Conservation (phyloP, 2,329 filamentous ascomycete genomes). For the Curvularia eragrostidis region DNA sequence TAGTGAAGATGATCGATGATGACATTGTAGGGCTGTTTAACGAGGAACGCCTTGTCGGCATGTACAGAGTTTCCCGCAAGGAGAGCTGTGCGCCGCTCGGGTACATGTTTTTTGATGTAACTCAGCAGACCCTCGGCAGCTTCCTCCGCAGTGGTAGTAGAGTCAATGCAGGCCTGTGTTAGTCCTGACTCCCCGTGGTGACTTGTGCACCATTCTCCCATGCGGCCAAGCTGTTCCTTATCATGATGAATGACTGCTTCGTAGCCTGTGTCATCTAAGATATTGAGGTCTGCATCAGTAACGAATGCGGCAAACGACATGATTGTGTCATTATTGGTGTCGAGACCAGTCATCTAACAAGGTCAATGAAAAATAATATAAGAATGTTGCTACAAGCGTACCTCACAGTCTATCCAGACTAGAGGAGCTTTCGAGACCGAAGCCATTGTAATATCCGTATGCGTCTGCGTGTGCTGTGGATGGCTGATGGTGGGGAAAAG, state of each 20-base stretch:
- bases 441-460: constrained; percentile 37
- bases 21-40: constrained; percentile 72
- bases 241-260: constrained; percentile 79
- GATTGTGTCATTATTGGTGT: constrained; percentile 80
- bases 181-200: constrained; percentile 85
- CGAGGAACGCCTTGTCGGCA: constrained; percentile 83
- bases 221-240: constrained; percentile 72
- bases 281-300: constrained; percentile 78
- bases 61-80: constrained; percentile 94
- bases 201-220: constrained; percentile 87
- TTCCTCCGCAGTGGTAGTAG: constrained; percentile 71
- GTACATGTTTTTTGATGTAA: constrained; percentile 78
- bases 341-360: constrained; percentile 85
- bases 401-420: constrained; percentile 86
- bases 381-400: constrained; percentile 35
- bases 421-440: constrained; percentile 70
- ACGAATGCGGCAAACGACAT: constrained; percentile 93
- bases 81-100: constrained; percentile 70
- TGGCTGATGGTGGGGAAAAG: constrained; percentile 4
- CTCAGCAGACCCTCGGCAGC: constrained; percentile 76
- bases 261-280: constrained; percentile 79
- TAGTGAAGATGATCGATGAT: constrained; percentile 84
- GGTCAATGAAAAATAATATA: constrained; percentile 19
- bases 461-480: constrained; percentile 6
- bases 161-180: constrained; percentile 75